A percentile compares a stretch with the other conserved stretches of the same genome.
Conservation (phyloP, 495 filamentous ascomycete species). For the Tuber melanosporum region DNA sequence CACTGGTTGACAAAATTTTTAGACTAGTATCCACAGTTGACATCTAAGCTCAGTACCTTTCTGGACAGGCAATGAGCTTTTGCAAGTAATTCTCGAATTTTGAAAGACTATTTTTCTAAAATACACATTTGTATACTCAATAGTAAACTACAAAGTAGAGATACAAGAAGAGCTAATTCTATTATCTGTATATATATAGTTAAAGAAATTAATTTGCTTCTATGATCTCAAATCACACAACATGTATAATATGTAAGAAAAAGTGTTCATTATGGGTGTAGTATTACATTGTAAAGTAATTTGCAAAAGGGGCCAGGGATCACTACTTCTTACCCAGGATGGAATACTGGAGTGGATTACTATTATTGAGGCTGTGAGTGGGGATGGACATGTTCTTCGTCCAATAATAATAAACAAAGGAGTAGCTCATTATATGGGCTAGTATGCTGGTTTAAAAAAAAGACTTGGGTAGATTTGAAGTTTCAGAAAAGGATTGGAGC, state of each 20-base stretch:
- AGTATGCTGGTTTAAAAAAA: constrained; percentile 6
- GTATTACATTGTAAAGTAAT: constrained; percentile 14
- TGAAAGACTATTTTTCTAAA: constrained; percentile 22
- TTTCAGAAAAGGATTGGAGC: constrained; percentile 13
- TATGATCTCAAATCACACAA: constrained; percentile 14
- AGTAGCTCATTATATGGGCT: constrained; percentile 10
- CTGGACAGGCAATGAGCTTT: background rate
- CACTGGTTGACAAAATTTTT: constrained; percentile 1
- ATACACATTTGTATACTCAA: background rate
- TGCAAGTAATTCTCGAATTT: constrained; percentile 5
- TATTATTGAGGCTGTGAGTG: constrained; percentile 12
- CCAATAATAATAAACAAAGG: constrained; percentile 18
- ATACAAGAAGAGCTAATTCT: too few relatives aligned
- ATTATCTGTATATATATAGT: background rate
- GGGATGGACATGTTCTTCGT: background rate
- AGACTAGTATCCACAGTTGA: constrained; percentile 4
- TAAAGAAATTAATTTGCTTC: background rate
- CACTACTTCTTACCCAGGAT: background rate
- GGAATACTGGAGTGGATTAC: constrained; percentile 13
- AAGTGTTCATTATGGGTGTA: constrained; percentile 11
- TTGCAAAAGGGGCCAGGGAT: constrained; percentile 1
- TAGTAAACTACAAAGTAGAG: background rate
- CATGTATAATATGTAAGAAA: constrained; percentile 7
- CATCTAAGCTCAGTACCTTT: background rate
- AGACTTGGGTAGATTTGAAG: constrained; percentile 2